These are phyloP conservation scores for Trichosporon ovoides DNA, from an alignment of 1,284 basidiomycete species.

Conservation along the genomic window DNA sequence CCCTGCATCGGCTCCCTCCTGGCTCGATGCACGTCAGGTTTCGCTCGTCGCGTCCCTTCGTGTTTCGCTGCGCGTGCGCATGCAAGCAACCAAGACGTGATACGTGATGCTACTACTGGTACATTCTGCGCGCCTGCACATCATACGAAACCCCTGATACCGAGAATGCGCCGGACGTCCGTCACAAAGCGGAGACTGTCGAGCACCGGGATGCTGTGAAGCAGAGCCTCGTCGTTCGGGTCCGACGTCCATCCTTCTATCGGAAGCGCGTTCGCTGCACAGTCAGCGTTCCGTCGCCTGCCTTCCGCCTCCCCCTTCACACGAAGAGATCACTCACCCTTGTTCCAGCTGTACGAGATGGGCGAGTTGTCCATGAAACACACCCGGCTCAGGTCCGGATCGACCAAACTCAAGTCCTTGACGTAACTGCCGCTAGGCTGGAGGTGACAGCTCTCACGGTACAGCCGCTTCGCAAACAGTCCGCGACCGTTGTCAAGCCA, in stretches of 20 bases:
- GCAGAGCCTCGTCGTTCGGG: conserved; percentile 89
- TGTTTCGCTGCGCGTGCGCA: no score
- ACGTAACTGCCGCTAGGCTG: conserved; percentile 88
- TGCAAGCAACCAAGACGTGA: no score
- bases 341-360: conserved; percentile 83
- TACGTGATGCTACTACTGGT: background rate
- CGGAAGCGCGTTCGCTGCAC: conserved; percentile 90
- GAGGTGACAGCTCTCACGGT: conserved; percentile 89
- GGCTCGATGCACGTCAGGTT: no score
- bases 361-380: conserved; percentile 97
- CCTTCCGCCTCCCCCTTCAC: background rate
- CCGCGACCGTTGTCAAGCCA: conserved; percentile 95
- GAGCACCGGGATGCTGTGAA: conserved; percentile 90
- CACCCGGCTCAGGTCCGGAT: conserved; percentile 79
- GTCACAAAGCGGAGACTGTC: conserved; percentile 93
- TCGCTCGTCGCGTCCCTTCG: no score
- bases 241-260: conserved; percentile 99
- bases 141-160: conserved; percentile 55
- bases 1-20: no score
- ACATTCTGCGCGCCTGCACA: background rate
- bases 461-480: conserved; percentile 79
- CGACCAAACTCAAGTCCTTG: conserved; percentile 84
- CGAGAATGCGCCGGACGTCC: conserved; percentile 88
- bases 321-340: conserved; percentile 58
- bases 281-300: background rate